Percentiles rank a stretch among this genome's conserved stretches.
These are phyloP conservation scores for Fusarium agapanthi DNA, from an alignment of 2,329 filamentous ascomycete genomes.

Conservation along the genomic window DNA sequence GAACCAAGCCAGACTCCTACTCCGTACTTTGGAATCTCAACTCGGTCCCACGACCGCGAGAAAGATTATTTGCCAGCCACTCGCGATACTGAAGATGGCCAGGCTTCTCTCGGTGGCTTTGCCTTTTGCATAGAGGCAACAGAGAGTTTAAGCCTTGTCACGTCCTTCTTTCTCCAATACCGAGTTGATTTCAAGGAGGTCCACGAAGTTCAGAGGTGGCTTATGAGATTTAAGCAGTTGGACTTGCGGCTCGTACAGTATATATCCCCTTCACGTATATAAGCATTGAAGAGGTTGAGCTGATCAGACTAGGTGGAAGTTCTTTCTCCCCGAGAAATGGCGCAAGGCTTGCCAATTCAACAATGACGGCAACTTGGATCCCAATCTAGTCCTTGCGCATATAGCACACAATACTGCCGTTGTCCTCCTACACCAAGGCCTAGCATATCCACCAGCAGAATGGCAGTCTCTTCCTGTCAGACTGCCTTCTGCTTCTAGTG, in stretches of 20 bases:
- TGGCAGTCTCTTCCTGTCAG: conserved; percentile 20
- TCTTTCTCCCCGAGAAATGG: conserved; percentile 56
- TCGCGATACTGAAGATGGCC: conserved; percentile 14
- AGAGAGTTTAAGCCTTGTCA: conserved; percentile 53
- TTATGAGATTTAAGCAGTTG: conserved; percentile 56
- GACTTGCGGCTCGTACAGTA: conserved; percentile 54
- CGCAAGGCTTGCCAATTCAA: conserved; percentile 51
- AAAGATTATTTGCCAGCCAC: conserved; percentile 18
- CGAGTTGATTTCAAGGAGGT: conserved; percentile 48
- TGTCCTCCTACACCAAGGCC: conserved; percentile 36
- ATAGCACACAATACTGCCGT: conserved; percentile 40
- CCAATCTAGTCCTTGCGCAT: conserved; percentile 46
- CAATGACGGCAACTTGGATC: conserved; percentile 51
- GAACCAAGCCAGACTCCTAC: conserved; percentile 48
- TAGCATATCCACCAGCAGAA: conserved; percentile 35
- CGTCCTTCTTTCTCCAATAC: conserved; percentile 54
- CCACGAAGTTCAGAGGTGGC: conserved; percentile 51
- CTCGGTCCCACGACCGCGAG: conserved; percentile 38
- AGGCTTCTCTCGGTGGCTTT: conserved; percentile 49
- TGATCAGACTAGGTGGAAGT: conserved; percentile 53
- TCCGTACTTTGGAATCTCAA: conserved; percentile 52
- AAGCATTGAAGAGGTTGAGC: rapidly evolving
- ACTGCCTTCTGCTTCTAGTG: conserved; percentile 25
- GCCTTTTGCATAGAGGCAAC: conserved; percentile 58
- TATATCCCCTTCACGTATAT: background rate